Base-by-base conservation (phyloP, 176 grass and related monocot genomes). In the Carex parvula region DNA sequence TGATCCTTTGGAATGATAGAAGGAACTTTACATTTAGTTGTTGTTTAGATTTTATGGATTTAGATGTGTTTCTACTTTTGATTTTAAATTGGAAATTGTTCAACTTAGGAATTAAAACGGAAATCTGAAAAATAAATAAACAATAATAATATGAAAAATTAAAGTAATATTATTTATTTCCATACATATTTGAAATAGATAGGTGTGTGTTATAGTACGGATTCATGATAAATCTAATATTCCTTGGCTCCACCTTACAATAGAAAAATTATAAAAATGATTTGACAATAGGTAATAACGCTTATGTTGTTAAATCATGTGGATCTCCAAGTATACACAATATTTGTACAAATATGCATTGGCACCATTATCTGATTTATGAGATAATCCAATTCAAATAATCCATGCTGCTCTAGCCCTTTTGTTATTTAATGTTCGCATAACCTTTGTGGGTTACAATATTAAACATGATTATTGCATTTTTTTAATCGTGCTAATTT, bases 1-100 rank as follows among this genome's bases (percentile, higher is more conserved):
- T 1, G 93, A 95, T 33, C 67, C 73, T 0, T 54, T 89, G 59
- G 26, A 56, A 4, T 22, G 75, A 10, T 89, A 84, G 84, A 59
- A 50, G 50, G 75, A 32, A 32, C 50, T 26, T 59, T 3, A 55
- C 3, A 33, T 80, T 39, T 41, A 39, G 65, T 5, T 33, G 64
- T 67, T 29, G 0, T 63, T n/a, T 63, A 63, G 21, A 26, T 63
- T 63, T 67, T 16, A 15, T 69, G 12, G 65, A 17, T 16, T 79
- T 33, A 8, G 20, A n/a, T 29, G n/a, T 35, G 53, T 41, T 60
- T 60, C 53, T 37, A 42, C 5, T 81, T 62, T 39, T 2, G 6
- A 81, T 62, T 12, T 39, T 74, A 13, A n/a, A 48, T 24, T 73
- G 18, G 9, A 12, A 73, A 22, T 50, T 50, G 42, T 46, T 12